Conservation (phyloP, 106 monocot species). For the Dendrobium chrysotoxum region DNA sequence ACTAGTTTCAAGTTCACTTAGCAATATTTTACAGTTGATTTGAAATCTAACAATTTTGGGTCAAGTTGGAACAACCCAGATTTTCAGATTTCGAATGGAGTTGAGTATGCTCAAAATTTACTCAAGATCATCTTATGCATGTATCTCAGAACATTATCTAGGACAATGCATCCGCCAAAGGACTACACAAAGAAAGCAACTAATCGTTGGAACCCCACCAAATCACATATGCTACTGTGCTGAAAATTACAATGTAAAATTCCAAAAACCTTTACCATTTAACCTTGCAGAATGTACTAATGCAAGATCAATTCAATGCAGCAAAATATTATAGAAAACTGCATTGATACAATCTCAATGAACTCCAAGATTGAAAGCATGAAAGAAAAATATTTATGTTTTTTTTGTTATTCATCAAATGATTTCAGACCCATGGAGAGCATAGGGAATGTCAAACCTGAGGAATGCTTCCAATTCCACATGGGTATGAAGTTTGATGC, state of each 20-base stretch:
- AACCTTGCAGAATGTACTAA: no score
- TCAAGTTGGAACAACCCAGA: no score
- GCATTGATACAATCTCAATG: neutral
- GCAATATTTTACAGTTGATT: no score
- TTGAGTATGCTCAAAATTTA: neutral
- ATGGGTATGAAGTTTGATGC: constrained; percentile 92
- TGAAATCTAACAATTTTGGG: no score
- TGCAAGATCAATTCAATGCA: no score
- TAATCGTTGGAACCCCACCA: neutral
- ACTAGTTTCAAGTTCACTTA: no score
- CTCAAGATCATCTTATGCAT: neutral
- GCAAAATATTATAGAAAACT: neutral
- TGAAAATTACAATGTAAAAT: no score
- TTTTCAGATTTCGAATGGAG: neutral
- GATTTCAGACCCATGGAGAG: neutral
- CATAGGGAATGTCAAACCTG: constrained; percentile 40
- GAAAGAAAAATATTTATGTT: neutral
- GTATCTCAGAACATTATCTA: neutral
- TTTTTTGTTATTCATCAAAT: neutral
- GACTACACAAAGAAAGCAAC: neutral
- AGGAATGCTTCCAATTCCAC: constrained; percentile 39
- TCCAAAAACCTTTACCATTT: no score
- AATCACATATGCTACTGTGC: neutral
- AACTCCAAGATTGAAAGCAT: neutral
- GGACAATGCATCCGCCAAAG: neutral